phyloP scores from a whole-genome alignment of 2,329 filamentous ascomycete species.

The Cryphonectria naterciae region DNA sequence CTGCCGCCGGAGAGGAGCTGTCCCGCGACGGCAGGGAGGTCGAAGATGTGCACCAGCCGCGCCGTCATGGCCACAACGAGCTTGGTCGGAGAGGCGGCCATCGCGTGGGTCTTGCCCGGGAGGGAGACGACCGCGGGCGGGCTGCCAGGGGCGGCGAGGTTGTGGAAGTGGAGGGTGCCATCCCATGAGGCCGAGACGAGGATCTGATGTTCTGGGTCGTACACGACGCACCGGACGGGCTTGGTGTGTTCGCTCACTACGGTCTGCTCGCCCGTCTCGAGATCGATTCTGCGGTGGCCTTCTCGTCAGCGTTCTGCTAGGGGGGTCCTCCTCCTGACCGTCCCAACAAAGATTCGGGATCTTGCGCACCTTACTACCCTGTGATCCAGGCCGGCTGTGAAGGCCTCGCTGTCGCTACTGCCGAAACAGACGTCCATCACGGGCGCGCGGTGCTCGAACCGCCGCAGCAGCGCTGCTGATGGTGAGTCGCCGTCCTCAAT shows the following conservation, averaged over 20 bases:
- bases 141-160: constrained; percentile 57
- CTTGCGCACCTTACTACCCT: constrained; percentile 73
- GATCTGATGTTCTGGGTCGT: constrained; percentile 74
- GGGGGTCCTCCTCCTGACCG: background rate
- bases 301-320: constrained; percentile 1
- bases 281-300: constrained; percentile 58
- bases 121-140: constrained; percentile 69
- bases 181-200: constrained; percentile 95
- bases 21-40: constrained; percentile 69
- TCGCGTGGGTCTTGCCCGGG: constrained; percentile 85
- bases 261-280: constrained; percentile 72
- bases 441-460: constrained; percentile 80
- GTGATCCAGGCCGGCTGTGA: constrained; percentile 84
- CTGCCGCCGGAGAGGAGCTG: constrained; percentile 55
- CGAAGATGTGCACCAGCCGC: constrained; percentile 92
- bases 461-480: constrained; percentile 66
- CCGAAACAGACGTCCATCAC: constrained; percentile 94
- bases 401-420: constrained; percentile 79
- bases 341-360: background rate
- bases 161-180: constrained; percentile 83
- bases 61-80: constrained; percentile 95
- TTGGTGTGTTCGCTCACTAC: constrained; percentile 78
- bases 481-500: constrained; percentile 62
- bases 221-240: constrained; percentile 83
- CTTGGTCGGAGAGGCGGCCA: constrained; percentile 77